A percentile compares a stretch with the other conserved stretches of the same genome.
Evolutionary conservation across 179 eudicot species (phyloP).

Genomic region (Beta macrorhiza): DNA sequence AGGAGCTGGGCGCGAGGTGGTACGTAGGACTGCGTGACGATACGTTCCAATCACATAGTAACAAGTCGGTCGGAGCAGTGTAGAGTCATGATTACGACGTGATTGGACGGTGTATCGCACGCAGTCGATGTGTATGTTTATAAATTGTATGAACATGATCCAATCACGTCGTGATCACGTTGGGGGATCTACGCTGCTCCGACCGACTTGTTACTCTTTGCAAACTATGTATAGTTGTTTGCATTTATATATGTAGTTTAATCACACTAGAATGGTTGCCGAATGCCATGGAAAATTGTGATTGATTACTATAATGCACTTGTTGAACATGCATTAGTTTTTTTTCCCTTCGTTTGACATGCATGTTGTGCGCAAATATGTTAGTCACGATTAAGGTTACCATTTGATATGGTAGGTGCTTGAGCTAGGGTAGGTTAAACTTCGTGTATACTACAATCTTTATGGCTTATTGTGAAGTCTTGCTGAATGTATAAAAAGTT

Average conservation of each 20-base stretch:
- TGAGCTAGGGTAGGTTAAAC: background rate
- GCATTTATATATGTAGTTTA: background rate
- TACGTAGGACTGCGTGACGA: background rate
- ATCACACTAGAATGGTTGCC: background rate
- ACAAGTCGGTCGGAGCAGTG: conserved; percentile 5
- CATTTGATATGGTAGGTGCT: background rate
- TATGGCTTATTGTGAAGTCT: background rate
- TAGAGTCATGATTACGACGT: conserved; percentile 1
- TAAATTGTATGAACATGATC: background rate
- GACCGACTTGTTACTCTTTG: background rate
- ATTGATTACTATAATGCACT: background rate
- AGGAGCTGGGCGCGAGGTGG: background rate
- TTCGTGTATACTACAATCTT: background rate
- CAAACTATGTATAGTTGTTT: background rate
- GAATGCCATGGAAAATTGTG: background rate
- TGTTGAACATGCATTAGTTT: background rate
- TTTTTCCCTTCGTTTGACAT: background rate
- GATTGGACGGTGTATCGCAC: conserved; percentile 10
- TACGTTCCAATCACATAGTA: conserved; percentile 5
- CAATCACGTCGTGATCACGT: background rate
- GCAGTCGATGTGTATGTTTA: background rate
- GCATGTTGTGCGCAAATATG: background rate
- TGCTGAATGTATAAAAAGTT: background rate
- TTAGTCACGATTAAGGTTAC: background rate
- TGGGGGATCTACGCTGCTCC: background rate